Evolutionary conservation across 331 rosid species (phyloP).

Genomic region (Telfairia occidentalis): DNA sequence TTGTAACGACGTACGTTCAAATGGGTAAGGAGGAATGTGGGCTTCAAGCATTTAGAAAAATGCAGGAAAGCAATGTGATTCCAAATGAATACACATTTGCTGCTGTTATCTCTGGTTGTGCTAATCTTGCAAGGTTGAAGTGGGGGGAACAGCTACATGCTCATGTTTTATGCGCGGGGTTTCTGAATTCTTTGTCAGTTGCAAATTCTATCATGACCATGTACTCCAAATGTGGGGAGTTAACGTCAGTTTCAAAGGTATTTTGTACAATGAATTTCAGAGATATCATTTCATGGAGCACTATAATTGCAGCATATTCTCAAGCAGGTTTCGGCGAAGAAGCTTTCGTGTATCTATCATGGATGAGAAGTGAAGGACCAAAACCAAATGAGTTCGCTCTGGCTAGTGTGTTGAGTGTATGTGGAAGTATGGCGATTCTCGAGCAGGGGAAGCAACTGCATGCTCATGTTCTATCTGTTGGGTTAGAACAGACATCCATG

Average conservation of each 20-base stretch:
- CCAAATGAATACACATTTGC: constrained; percentile 70
- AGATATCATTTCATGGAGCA: constrained; percentile 76
- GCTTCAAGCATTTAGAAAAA: constrained; percentile 40
- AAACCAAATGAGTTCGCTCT: constrained; percentile 57
- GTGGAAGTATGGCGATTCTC: constrained; percentile 71
- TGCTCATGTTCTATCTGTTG: constrained; percentile 42
- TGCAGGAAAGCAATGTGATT: constrained; percentile 43
- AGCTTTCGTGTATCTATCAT: constrained; percentile 43
- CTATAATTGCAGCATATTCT: constrained; percentile 52
- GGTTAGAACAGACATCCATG: constrained; percentile 38
- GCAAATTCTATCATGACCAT: constrained; percentile 50
- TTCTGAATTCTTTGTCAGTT: constrained; percentile 39
- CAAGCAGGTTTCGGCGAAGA: constrained; percentile 57
- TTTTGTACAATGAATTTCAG: constrained; percentile 38
- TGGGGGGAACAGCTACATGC: constrained; percentile 62
- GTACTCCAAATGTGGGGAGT: constrained; percentile 58
- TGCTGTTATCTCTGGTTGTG: constrained; percentile 48
- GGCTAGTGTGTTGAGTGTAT: constrained; percentile 55
- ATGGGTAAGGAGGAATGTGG: constrained; percentile 42
- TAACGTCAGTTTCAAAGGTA: constrained; percentile 37
- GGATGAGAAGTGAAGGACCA: constrained; percentile 55
- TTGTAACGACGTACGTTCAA: constrained; percentile 38
- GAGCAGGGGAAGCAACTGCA: constrained; percentile 69
- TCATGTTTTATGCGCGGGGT: constrained; percentile 36
- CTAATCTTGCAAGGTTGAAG: constrained; percentile 38